A percentile compares a stretch with the other conserved stretches of the same genome.
Evolutionary conservation across 78 protist genomes (phyloP).

Genomic region (Paratrimastix pyriformis): DNA sequence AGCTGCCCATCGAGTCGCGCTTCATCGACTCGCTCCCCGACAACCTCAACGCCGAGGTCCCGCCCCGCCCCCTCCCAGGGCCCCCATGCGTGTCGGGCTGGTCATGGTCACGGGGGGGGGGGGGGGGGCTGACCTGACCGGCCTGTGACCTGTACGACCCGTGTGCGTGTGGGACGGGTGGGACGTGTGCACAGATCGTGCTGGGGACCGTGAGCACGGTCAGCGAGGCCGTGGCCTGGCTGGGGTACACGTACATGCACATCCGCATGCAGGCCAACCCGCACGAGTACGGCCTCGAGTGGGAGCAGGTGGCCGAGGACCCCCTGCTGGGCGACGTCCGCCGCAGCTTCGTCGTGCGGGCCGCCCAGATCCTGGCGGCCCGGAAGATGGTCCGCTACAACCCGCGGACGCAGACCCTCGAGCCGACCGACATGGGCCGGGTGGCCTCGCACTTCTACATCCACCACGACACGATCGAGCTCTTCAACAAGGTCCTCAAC

Average conservation of each 20-base stretch:
- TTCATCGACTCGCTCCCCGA: constrained; percentile 48
- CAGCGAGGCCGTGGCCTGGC: constrained; percentile 84
- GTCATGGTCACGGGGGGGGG: no score
- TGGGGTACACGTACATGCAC: constrained; percentile 82
- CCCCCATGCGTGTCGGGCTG: no score
- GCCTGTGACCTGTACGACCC: no score
- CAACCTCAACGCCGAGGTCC: constrained; percentile 85
- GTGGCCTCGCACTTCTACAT: constrained; percentile 87
- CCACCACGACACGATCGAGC: constrained; percentile 54
- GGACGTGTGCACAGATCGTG: constrained; percentile 39
- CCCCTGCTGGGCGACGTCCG: constrained; percentile 38
- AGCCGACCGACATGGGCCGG: constrained; percentile 59
- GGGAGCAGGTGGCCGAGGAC: constrained; percentile 38
- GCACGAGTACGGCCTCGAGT: constrained; percentile 66
- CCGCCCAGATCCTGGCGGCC: constrained; percentile 56
- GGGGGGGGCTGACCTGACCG: no score
- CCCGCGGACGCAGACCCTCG: constrained; percentile 42
- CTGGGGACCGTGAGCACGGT: constrained; percentile 87
- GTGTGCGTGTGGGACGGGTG: constrained; percentile 2
- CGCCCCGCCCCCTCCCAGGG: no score
- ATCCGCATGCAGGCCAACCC: constrained; percentile 87
- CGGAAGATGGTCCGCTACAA: constrained; percentile 74
- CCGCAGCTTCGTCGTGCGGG: constrained; percentile 33
- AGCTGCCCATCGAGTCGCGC: constrained; percentile 62
- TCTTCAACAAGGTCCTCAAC: constrained; percentile 35